Conservation (phyloP, 108 stramenopile genomes). For the Cyclostephanos tholiformis region DNA sequence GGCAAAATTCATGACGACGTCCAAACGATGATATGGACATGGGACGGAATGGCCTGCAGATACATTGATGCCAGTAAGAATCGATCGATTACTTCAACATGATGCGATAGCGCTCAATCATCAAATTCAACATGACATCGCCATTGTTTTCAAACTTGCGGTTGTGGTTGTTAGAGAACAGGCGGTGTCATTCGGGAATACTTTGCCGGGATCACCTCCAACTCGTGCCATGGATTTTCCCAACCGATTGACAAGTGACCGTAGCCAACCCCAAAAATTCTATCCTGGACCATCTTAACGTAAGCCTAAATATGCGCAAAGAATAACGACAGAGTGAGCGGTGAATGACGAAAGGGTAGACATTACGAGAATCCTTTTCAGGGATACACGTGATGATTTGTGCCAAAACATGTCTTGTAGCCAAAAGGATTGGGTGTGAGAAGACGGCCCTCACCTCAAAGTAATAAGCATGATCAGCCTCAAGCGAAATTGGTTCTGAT, state of each 20-base stretch:
- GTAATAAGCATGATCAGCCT: not conserved
- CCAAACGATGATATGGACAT: too few species aligned
- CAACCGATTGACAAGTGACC: not conserved
- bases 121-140: too few species aligned
- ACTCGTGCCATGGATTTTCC: not conserved
- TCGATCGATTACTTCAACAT: too few species aligned
- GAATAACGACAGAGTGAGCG: not conserved
- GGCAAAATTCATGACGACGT: too few species aligned
- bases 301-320: not conserved
- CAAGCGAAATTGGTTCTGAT: not conserved
- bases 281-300: not conserved
- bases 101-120: too few species aligned
- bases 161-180: not conserved
- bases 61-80: too few species aligned
- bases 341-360: not conserved
- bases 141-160: too few species aligned
- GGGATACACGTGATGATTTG: too few species aligned
- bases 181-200: not conserved
- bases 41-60: too few species aligned
- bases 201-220: not conserved
- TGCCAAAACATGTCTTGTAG: too few species aligned
- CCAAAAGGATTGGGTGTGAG: too few species aligned
- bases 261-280: not conserved
- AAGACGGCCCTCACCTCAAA: slow-evolving; percentile 5
- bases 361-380: not conserved